Evolutionary conservation across 2,329 filamentous ascomycete species (phyloP).

Genomic region (Fusarium newnesense): DNA sequence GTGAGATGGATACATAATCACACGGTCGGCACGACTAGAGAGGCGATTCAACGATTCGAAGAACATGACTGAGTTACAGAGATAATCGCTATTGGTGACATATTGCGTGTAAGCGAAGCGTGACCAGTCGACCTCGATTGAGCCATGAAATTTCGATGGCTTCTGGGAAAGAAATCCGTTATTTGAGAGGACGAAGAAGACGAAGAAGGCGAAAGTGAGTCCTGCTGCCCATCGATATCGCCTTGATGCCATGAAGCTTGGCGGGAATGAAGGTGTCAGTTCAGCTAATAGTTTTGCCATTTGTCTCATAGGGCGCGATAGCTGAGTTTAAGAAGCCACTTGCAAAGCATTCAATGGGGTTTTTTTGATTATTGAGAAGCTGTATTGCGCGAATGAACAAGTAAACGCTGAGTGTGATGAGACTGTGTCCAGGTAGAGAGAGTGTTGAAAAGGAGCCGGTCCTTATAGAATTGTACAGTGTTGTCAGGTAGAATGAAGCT

Average conservation of each 20-base stretch:
- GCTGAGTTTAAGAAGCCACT: no score
- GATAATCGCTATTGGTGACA: conserved; percentile 57
- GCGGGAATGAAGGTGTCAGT: background rate
- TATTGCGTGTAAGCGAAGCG: conserved; percentile 60
- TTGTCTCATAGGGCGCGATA: background rate
- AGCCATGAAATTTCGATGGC: background rate
- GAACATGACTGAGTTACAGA: conserved; percentile 63
- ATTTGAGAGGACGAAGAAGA: background rate
- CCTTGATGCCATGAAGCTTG: rapidly evolving
- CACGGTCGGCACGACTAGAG: conserved; percentile 54
- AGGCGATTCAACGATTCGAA: conserved; percentile 56
- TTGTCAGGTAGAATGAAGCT: background rate
- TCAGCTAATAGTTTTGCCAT: background rate
- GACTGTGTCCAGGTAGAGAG: background rate
- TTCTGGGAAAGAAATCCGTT: rapidly evolving
- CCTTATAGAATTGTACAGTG: background rate
- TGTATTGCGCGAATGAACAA: background rate
- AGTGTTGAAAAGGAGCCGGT: background rate
- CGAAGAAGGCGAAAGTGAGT: background rate
- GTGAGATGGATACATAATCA: conserved; percentile 57
- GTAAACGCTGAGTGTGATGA: background rate
- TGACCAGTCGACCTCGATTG: conserved; percentile 17
- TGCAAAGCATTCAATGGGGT: rapidly evolving
- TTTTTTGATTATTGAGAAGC: background rate
- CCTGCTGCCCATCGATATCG: background rate